Conservation (phyloP, 257 asterid genomes). For the Solanum sitiens region DNA sequence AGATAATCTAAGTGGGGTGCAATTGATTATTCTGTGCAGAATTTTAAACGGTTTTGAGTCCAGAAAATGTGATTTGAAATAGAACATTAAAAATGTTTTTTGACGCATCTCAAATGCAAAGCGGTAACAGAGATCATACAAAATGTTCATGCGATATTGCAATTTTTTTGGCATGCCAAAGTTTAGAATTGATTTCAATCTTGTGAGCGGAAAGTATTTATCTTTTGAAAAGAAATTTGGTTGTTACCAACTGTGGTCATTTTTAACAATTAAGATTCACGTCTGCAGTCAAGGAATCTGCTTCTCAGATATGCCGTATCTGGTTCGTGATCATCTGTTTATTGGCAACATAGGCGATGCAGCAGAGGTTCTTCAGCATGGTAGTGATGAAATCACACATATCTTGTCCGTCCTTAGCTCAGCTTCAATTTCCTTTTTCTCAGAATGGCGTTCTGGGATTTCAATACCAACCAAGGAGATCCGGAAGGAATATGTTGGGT, state of each 20-base stretch:
- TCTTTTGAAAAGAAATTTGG: not conserved
- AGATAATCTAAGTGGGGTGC: not conserved
- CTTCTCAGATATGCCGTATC: slow-evolving; percentile 61
- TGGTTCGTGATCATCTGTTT: slow-evolving; percentile 70
- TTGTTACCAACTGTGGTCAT: not conserved
- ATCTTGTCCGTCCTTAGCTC: slow-evolving; percentile 79
- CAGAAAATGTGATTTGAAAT: not conserved
- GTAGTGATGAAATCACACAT: slow-evolving; percentile 66
- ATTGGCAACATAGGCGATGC: slow-evolving; percentile 88
- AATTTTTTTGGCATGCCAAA: not conserved
- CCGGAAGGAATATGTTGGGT: slow-evolving; percentile 66
- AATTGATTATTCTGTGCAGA: not conserved
- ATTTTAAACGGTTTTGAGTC: not conserved
- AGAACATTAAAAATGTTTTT: not conserved
- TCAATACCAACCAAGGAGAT: slow-evolving; percentile 69
- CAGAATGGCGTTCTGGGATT: slow-evolving; percentile 76
- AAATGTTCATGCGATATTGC: not conserved
- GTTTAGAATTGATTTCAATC: not conserved
- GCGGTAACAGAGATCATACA: not conserved
- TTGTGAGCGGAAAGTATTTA: not conserved
- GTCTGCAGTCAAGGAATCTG: not conserved
- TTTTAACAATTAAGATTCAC: not conserved
- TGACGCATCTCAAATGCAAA: not conserved
- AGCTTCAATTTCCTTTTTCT: slow-evolving; percentile 75
- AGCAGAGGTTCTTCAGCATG: slow-evolving; percentile 82